Base-by-base conservation (phyloP, 2,329 filamentous ascomycete genomes). In the Talaromyces sp. region DNA sequence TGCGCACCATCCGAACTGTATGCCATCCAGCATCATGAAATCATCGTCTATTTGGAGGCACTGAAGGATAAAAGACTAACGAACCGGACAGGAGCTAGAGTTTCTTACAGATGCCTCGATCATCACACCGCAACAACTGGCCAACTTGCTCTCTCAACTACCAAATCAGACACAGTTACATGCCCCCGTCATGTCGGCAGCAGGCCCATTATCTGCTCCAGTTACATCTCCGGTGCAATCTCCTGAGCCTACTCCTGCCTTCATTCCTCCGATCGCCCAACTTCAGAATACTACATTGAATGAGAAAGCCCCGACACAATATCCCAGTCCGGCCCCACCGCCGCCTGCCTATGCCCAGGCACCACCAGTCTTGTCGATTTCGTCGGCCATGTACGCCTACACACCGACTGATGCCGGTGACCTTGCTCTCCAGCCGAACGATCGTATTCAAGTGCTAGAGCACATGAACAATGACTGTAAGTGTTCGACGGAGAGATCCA, bases 401-500 rank as follows among this genome's bases (percentile, higher is more conserved):
- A 84, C 83, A 37, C 90, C 88, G 8, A 83, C 88, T 44, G 93
- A 96, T 73, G 84, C 87, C 3, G 91, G 92, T 64, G 93, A 98
- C 74, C 82, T 96, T 66, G 86, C 85, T 2, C 86, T 98, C 64
- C 86, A 91, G 72, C 87, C 89, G 65, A 89, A 93, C 72, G 93
- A 98, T 79, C 82, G 83, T 67, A 83, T 98, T 69, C 84, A 86
- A 64, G 90, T 98, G 23, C 85, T 87, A 67, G 91, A 96, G 78
- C 93, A 96, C 81, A 95, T 96, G 89, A 98, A 98, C 78, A 86
- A 88, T 66, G 93, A 98, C 77, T 98, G 93, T 81, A 78, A 46
- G 78, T 70, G 59, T 40, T 52, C 9, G 11, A 23, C 23, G 2
- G n/a, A 54, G 18, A n/a, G 31, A 3, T 11, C 11, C 21, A 25